phyloP scores from a whole-genome alignment of 1,284 basidiomycete species.

The Malassezia nana region DNA sequence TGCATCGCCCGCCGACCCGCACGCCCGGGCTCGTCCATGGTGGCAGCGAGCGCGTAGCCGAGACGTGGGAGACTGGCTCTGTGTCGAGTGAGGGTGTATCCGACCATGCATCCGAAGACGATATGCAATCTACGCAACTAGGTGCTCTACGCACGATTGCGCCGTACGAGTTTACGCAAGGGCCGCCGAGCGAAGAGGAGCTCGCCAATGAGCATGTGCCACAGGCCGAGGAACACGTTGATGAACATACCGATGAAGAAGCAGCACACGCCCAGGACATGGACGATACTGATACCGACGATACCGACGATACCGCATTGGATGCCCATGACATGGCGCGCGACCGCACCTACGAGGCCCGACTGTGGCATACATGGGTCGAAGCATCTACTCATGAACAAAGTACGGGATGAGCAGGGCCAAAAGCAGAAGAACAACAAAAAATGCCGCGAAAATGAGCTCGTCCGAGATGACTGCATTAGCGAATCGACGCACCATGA shows the following conservation, averaged over 20 bases:
- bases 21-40: not conserved
- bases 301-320: not conserved
- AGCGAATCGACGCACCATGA: not conserved
- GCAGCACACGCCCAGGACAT: not conserved
- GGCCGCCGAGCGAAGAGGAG: not conserved
- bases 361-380: not conserved
- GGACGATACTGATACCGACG: not conserved
- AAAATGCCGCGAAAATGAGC: conserved; percentile 12
- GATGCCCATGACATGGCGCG: not conserved
- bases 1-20: too few species aligned
- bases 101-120: not conserved
- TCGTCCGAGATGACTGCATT: conserved; percentile 11
- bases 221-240: not conserved
- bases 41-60: not conserved
- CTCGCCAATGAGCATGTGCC: not conserved
- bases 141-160: not conserved
- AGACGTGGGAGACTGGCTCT: not conserved
- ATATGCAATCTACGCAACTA: not conserved
- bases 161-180: not conserved
- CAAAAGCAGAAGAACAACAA: not conserved
- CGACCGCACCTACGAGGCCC: not conserved
- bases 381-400: not conserved
- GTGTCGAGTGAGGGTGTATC: not conserved
- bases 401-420: conserved; percentile 1
- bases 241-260: not conserved